Evolutionary conservation across 1,139 yeast genomes (phyloP).

Genomic region (Yamadazyma songkhlaensis): DNA sequence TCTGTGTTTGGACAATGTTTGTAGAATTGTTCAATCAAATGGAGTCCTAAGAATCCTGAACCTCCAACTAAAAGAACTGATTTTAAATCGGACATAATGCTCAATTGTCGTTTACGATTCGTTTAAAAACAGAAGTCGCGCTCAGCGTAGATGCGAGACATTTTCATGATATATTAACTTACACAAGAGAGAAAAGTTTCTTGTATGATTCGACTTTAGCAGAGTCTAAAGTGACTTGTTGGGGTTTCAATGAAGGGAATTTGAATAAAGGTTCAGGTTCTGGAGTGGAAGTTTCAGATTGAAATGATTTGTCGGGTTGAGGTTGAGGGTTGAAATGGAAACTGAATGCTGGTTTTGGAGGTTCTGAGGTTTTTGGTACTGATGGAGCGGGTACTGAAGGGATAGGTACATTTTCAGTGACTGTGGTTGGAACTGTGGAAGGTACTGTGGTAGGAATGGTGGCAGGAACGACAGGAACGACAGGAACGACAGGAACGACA

Average conservation of each 20-base stretch:
- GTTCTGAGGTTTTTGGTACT: neutral
- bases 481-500: too few relatives aligned
- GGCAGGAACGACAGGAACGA: too few relatives aligned
- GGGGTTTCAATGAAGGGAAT: conserved; percentile 7
- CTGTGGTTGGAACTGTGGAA: neutral
- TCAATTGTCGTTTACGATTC: neutral
- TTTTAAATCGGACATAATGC: conserved; percentile 21
- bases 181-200: conserved; percentile 23
- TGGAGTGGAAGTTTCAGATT: neutral
- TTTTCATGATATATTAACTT: too few relatives aligned
- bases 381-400: neutral
- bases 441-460: neutral
- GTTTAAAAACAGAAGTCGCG: neutral
- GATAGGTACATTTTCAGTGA: neutral
- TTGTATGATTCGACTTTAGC: conserved; percentile 28
- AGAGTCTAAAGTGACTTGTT: conserved; percentile 20
- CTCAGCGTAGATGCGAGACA: neutral
- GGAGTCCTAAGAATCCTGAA: conserved; percentile 91
- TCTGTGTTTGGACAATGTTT: conserved; percentile 63
- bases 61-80: conserved; percentile 90
- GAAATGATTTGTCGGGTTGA: neutral
- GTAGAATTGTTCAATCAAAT: conserved; percentile 81
- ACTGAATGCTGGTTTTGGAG: neutral
- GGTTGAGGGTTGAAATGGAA: neutral
- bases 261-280: conserved; percentile 1